Evolutionary conservation across 2,329 filamentous ascomycete genomes (phyloP), one percentile per base, ranked within the genome.

Genomic region (Furcasterigmium sp.): DNA sequence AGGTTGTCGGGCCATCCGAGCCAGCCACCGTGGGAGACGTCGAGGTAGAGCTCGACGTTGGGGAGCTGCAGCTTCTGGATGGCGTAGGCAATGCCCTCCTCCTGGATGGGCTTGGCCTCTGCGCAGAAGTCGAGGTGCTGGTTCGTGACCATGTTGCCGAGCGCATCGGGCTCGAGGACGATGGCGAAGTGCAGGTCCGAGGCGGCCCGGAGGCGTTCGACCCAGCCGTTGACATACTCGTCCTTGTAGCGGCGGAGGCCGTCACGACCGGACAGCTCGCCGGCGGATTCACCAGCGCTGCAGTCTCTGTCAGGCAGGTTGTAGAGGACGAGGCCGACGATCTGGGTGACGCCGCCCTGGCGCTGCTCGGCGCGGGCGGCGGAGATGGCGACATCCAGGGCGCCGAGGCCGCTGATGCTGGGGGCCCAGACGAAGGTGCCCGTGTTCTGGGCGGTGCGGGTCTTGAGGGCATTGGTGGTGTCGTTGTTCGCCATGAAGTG

Each of bases 11-110:
- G 53, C 66, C 65, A 69, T 26, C 67, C 67, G 9, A 70, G 56
- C 67, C 67, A 70, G 19, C 67, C 67, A 26, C 65, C 64, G 51
- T 70, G 64, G 11, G 65, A 63, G 15, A 64, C 65, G 45, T 70
- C 67, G 9, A 70, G 54, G 52, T 70, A 69, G 11, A 69, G 54
- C 19, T 60, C 51, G 23, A 69, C 59, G 44, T 69, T 59, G 20
- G 55, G 51, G 34, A 57, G 54, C 50, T 68, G 67, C 11, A 69
- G 52, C 41, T 55, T 57, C 14, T 56, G 47, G 45, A 70, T 65
- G 36, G 66, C 66, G 39, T 68, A 62, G 18, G 66, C 66, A 28
- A 70, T 59, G 34, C 65, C 65, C 40, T 63, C 56, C 37, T 62
- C 56, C 47, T 70, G 68, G 6, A 55, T 55, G 2, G 56, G 51